Conservation (phyloP, 441 rosid genomes). For the Syzygium syzygioides region DNA sequence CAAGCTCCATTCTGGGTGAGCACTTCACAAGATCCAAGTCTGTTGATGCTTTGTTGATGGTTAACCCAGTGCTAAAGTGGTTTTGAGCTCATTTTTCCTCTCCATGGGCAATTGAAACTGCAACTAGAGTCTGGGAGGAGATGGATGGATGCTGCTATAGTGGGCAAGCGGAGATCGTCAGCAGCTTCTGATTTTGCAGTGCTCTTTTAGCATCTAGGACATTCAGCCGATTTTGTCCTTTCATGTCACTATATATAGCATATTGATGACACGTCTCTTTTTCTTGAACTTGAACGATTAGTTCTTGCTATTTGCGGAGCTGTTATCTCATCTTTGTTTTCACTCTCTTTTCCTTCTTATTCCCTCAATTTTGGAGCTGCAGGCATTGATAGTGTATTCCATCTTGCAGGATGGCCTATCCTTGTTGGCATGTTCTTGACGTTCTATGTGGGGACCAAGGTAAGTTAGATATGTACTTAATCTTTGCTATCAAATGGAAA, state of each 20-base stretch:
- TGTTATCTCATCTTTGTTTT: background rate
- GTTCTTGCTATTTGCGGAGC: background rate
- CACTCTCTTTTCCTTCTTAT: background rate
- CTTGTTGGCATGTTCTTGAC: slow-evolving; percentile 54
- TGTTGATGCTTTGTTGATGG: background rate
- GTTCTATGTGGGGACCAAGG: slow-evolving; percentile 82
- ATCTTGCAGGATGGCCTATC: slow-evolving; percentile 52
- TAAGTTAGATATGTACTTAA: slow-evolving; percentile 15
- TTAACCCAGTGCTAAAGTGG: background rate
- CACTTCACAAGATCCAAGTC: background rate
- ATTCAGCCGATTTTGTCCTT: background rate
- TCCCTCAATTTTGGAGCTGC: background rate
- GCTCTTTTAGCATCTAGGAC: background rate
- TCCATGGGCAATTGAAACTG: background rate
- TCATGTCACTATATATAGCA: background rate
- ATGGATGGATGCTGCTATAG: background rate
- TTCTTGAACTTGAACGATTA: background rate
- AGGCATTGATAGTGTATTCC: background rate
- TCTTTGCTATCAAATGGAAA: background rate
- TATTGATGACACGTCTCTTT: background rate
- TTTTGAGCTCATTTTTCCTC: background rate
- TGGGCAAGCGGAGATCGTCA: background rate
- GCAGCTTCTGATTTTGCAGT: background rate
- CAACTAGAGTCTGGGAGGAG: background rate
- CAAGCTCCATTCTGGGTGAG: background rate